A percentile compares a stretch with the other conserved stretches of the same genome.
Conservation (phyloP, 306 rosid genomes). For the Delonix regia region DNA sequence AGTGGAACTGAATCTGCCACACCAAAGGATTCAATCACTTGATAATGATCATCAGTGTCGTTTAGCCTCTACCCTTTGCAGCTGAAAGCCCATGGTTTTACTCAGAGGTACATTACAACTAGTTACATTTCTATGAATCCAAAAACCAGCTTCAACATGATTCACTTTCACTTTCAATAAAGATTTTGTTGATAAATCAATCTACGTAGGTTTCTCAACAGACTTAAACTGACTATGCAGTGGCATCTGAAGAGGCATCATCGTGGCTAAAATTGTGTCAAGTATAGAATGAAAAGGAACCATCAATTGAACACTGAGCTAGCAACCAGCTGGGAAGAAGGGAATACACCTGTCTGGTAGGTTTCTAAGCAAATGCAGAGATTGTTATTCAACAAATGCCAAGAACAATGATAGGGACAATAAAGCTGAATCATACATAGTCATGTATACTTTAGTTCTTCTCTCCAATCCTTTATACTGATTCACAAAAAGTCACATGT, state of each 20-base stretch:
- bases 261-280: no score
- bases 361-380: background rate
- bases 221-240: slow-evolving; percentile 11
- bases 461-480: background rate
- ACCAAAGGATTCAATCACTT: slow-evolving; percentile 27
- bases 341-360: slow-evolving; percentile 2
- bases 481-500: background rate
- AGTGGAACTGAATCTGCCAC: slow-evolving; percentile 32
- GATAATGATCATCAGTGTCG: slow-evolving; percentile 13
- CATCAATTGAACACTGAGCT: background rate
- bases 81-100: slow-evolving; percentile 34
- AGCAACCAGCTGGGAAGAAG: background rate
- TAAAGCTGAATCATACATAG: slow-evolving; percentile 14
- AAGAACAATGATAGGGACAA: background rate
- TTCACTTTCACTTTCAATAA: background rate
- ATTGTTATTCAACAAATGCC: background rate
- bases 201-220: no score
- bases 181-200: background rate
- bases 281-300: background rate
- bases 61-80: slow-evolving; percentile 22
- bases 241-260: slow-evolving; percentile 21
- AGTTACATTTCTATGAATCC: slow-evolving; percentile 5
- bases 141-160: background rate
- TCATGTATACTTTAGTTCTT: background rate
- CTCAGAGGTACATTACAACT: slow-evolving; percentile 25